Evolutionary conservation across 1,139 yeast genomes (phyloP), one percentile per base, ranked within the genome.

Genomic region (Saccharomyces hybrid): DNA sequence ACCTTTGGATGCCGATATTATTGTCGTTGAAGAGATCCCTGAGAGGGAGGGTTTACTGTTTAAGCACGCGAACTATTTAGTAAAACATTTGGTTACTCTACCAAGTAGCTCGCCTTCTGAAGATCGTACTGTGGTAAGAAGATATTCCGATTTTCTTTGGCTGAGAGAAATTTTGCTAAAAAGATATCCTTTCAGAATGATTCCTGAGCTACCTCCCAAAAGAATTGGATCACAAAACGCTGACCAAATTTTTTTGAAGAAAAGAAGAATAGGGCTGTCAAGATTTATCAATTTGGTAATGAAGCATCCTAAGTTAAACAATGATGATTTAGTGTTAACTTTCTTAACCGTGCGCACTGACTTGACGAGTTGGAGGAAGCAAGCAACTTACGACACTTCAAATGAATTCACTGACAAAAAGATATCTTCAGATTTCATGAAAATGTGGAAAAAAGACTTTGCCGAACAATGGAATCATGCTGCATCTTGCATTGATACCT

Each of bases 131-230:
- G 96, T 90, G 2, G 76, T 88, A 13, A 77, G 99, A 65, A 75
- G 99, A 57, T 93, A 89, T 71, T 85, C 96, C 49, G 99, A 93
- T 70, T 93, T 93, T 70, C 85, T 82, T 29, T 90, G 97, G 95
- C 75, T 93, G 23, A 78, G 86, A 57, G 96, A 89, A 56, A 83
- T 81, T 50, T 72, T 93, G 32, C 72, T 87, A 58, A 82, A 83
- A 60, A 85, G 85, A 62, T 91, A 88, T 65, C 96, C 98, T 3
- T 93, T 89, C 68, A 77, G 99, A 63, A 74, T 88, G 55, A 79
- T 93, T 47, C 98, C 99, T 0, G 90, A 91, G 47, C 74, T 93
- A 56, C 98, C 95, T 8, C 95, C 95, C 8, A 86, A 86, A 68
- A 83, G 83, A 65, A 82, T 84, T 64, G 78, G 82, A 69, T 83